phyloP scores from a whole-genome alignment of 768 basidiomycete species.

The Pulveroboletus sp. region DNA sequence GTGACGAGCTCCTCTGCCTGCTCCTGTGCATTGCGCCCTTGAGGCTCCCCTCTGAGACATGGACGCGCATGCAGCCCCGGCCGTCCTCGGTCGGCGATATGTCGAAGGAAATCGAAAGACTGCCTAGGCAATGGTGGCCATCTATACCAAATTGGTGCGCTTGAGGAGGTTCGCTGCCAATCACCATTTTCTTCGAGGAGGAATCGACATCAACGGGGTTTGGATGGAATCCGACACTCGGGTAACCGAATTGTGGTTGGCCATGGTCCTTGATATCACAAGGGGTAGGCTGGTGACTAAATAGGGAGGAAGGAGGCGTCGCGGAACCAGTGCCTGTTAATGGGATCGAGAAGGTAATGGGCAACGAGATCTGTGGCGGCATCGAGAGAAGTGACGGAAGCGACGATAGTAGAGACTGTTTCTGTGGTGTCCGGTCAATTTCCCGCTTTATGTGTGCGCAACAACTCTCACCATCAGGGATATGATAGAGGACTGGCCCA shows the following conservation, averaged over 20 bases:
- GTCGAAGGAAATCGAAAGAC: constrained; percentile 72
- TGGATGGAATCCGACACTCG: constrained; percentile 43
- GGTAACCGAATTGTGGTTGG: constrained; percentile 41
- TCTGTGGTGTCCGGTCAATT: constrained; percentile 24
- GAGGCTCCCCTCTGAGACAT: constrained; percentile 44
- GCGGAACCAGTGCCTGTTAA: constrained; percentile 34
- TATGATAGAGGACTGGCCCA: constrained; percentile 54
- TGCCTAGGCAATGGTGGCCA: constrained; percentile 44
- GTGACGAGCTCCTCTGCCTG: constrained; percentile 16
- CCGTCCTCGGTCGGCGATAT: constrained; percentile 58
- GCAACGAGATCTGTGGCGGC: constrained; percentile 51
- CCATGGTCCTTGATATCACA: constrained; percentile 51
- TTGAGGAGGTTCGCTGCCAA: constrained; percentile 32
- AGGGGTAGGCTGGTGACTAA: constrained; percentile 39
- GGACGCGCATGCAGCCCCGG: constrained; percentile 70
- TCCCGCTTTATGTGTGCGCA: not conserved
- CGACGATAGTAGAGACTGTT: constrained; percentile 71
- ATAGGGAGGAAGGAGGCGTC: constrained; percentile 38
- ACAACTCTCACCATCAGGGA: constrained; percentile 57
- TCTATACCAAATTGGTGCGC: constrained; percentile 52
- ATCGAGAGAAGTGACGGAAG: constrained; percentile 70
- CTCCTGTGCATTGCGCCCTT: constrained; percentile 8
- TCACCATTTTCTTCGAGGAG: constrained; percentile 25
- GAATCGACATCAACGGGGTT: constrained; percentile 37
- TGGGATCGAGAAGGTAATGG: constrained; percentile 54